Evolutionary conservation across 768 basidiomycete genomes (phyloP), one percentile per base, ranked within the genome.

Genomic region (Termitomyces sp.): DNA sequence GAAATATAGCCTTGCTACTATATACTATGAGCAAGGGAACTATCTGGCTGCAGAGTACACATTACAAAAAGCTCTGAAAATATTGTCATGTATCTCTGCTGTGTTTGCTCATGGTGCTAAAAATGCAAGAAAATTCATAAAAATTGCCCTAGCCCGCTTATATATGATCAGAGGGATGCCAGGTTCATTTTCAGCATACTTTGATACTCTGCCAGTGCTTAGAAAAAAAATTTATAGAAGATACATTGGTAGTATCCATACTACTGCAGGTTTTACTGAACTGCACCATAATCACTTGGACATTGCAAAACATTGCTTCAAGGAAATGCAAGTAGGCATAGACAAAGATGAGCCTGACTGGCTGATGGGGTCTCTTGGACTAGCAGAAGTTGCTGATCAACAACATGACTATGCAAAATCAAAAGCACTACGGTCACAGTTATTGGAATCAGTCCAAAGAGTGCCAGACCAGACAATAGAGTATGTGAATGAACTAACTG

Each of bases 81-180:
- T 10, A 33, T n/a, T 33, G 3, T 33, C 49, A 33, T 5, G n/a
- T 32, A 9, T 10, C 4, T 32, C 30, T 7, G 12, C 30, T 4
- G 9, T 49, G 1, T n/a, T 32, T 9, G n/a, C 2, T 1, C 7
- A 1, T 9, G 13, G 7, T 9, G 10, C 2, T 1, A 16, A 4
- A 9, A 1, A 9, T 12, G 5, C 5, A 23, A 46, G 3, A 23
- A 46, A 1, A 46, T 10, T 23, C 0, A 5, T 13, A 4, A 46
- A 46, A 23, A 23, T 46, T 23, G 23, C 20, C 20, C 20, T 46
- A 12, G 23, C 16, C 26, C 10, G 9, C 12, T 26, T 46, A 5
- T 4, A 50, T 20, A 33, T 33, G 9, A 50, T 49, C 18, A 32
- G n/a, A 50, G 49, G 49, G 8, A 35, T 6, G 2, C 33, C 33